Percentiles rank a stretch among this genome's conserved stretches.
These are phyloP conservation scores for Henckelia pumila DNA, from an alignment of 257 asterid species.

Conservation along the genomic window DNA sequence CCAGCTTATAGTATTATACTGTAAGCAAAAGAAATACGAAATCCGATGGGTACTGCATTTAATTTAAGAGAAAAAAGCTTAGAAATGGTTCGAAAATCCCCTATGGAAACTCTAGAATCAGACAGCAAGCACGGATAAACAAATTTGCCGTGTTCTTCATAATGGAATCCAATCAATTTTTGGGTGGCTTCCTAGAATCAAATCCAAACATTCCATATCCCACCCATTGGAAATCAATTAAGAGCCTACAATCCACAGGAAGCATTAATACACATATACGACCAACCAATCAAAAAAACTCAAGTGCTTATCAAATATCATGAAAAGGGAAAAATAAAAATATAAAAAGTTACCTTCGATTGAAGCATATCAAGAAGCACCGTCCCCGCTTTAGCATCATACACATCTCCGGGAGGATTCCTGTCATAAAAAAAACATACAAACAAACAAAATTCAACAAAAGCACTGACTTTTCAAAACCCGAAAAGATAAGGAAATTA, in stretches of 20 bases:
- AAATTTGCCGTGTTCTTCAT: neutral
- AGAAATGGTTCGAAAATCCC: neutral
- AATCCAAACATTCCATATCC: neutral
- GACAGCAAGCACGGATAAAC: too few relatives aligned
- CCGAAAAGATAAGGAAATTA: neutral
- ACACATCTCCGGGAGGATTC: conserved; percentile 40
- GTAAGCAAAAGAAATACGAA: too few relatives aligned
- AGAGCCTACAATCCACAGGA: neutral
- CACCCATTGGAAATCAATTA: neutral
- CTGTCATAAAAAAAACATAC: conserved; percentile 15
- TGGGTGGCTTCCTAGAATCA: neutral
- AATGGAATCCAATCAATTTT: neutral
- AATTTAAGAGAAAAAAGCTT: too few relatives aligned
- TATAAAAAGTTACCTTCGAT: conserved; percentile 37
- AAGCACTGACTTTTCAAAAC: neutral
- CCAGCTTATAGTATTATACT: neutral
- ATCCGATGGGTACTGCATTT: neutral
- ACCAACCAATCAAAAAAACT: neutral
- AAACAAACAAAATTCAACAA: neutral
- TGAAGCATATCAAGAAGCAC: conserved; percentile 56
- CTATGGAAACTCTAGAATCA: neutral
- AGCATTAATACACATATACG: neutral
- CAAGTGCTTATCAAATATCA: neutral
- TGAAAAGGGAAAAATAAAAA: neutral
- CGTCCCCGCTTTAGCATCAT: conserved; percentile 44